Conservation (phyloP, 1,284 basidiomycete genomes). For the Mycosarcoma mackinlayi region DNA sequence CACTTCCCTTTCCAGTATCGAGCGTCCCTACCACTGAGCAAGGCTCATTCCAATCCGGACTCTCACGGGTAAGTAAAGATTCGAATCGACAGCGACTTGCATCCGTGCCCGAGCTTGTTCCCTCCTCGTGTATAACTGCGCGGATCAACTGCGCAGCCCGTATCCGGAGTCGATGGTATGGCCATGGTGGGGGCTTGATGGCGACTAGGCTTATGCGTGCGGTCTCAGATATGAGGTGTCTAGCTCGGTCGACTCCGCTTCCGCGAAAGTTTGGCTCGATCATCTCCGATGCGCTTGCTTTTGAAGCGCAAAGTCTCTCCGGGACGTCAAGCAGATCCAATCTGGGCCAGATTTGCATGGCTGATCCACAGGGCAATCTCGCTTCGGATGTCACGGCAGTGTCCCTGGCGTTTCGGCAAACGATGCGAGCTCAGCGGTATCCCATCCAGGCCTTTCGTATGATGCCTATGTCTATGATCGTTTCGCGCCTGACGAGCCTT, state of each 20-base stretch:
- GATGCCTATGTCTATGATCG: no score
- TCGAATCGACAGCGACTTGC: neutral
- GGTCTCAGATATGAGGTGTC: conserved; percentile 4
- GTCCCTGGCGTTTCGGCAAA: no score
- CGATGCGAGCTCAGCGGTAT: no score
- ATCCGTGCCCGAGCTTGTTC: conserved; percentile 18
- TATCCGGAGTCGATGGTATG: neutral
- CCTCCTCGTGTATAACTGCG: neutral
- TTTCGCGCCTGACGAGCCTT: no score
- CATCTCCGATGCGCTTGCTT: conserved; percentile 13
- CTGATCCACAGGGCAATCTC: neutral
- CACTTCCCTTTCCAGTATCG: neutral
- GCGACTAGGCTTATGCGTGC: neutral
- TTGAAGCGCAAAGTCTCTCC: no score
- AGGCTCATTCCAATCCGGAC: conserved; percentile 14
- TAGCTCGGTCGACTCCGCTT: conserved; percentile 16
- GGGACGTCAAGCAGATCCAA: no score
- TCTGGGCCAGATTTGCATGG: neutral
- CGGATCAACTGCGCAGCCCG: neutral
- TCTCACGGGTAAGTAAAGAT: conserved; percentile 25
- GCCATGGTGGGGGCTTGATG: conserved; percentile 10
- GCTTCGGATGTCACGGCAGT: no score
- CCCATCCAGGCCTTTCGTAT: no score
- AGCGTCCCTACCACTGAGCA: neutral
- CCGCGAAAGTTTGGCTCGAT: conserved; percentile 17